Conservation (phyloP, 176 grass and related monocot genomes). For the Oryza glumipatula region DNA sequence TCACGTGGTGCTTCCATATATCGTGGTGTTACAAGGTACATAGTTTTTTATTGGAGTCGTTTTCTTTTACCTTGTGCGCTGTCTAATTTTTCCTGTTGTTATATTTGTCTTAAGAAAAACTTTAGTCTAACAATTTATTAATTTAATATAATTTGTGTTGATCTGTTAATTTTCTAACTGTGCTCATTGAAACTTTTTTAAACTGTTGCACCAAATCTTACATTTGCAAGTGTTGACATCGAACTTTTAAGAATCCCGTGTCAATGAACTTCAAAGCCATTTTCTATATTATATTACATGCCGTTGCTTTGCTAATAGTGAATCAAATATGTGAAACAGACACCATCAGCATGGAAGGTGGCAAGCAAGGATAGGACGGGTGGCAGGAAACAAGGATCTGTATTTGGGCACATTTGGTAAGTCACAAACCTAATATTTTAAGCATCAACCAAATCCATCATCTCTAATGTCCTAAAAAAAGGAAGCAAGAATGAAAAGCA, state of each 20-base stretch:
- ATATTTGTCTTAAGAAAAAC: background rate
- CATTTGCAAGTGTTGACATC: background rate
- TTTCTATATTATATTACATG: background rate
- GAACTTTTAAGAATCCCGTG: background rate
- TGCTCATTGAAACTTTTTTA: background rate
- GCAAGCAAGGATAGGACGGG: conserved; percentile 84
- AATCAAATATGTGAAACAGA: conserved; percentile 29
- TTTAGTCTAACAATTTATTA: background rate
- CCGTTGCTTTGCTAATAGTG: background rate
- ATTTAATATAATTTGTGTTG: background rate
- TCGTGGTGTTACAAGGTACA: conserved; percentile 77
- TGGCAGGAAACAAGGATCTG: conserved; percentile 87
- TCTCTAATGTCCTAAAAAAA: background rate
- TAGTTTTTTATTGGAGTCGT: background rate
- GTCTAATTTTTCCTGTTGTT: background rate
- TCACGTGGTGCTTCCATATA: conserved; percentile 80
- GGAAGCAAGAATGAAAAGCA: background rate
- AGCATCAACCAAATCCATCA: background rate
- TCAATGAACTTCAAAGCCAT: background rate
- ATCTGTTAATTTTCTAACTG: background rate
- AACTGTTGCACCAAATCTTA: background rate
- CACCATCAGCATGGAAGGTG: conserved; percentile 90
- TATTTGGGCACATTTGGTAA: conserved; percentile 86
- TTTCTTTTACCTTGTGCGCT: background rate
- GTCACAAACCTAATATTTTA: conserved; percentile 27